Evolutionary conservation across 2,329 filamentous ascomycete genomes (phyloP).

Genomic region (Rhynchosporium secalis): DNA sequence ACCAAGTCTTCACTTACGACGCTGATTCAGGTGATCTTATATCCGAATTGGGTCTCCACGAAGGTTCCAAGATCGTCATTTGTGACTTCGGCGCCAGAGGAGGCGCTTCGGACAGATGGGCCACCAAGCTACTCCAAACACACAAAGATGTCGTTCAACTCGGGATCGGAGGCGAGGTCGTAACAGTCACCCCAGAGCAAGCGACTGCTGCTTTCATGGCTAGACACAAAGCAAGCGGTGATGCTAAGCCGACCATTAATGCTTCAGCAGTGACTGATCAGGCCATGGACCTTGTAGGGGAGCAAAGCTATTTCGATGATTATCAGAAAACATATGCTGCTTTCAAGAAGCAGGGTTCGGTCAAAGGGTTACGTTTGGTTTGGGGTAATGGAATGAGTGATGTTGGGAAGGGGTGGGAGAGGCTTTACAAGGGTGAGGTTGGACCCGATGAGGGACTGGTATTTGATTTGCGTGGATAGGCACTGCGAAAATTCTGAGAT

Average conservation of each 20-base stretch:
- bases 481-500: not conserved
- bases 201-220: conserved; percentile 22
- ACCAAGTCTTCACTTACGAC: conserved; percentile 30
- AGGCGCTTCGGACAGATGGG: conserved; percentile 26
- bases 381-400: conserved; percentile 34
- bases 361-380: conserved; percentile 25
- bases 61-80: conserved; percentile 28
- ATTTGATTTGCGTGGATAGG: conserved; percentile 18
- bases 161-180: conserved; percentile 25
- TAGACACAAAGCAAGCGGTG: conserved; percentile 8
- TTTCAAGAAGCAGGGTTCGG: conserved; percentile 24
- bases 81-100: conserved; percentile 32
- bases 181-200: conserved; percentile 24
- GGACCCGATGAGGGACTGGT: conserved; percentile 29
- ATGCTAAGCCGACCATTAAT: conserved; percentile 22
- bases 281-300: conserved; percentile 23
- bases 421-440: conserved; percentile 29
- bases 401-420: conserved; percentile 31
- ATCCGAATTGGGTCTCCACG: conserved; percentile 23
- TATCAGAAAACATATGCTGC: conserved; percentile 19
- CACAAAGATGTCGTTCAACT: conserved; percentile 22
- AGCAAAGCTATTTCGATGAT: conserved; percentile 27
- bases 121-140: conserved; percentile 19
- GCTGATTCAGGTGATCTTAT: conserved; percentile 21
- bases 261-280: conserved; percentile 24